A percentile compares a stretch with the other conserved stretches of the same genome.
Conservation (phyloP, 169 alveolate species). For the Sarcocystis neurona region DNA sequence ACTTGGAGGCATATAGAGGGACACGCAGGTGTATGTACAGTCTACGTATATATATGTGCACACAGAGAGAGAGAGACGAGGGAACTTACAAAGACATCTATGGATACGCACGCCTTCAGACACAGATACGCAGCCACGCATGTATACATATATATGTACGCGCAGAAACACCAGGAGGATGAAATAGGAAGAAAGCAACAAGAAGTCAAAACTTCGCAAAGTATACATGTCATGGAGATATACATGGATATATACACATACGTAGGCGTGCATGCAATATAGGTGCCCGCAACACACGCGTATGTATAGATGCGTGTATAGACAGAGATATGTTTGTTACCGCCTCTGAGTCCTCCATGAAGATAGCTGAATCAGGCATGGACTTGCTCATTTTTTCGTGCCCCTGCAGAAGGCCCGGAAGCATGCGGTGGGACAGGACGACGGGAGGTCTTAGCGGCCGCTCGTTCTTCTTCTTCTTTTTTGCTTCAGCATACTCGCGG, state of each 20-base stretch:
- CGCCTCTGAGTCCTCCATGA: conserved; percentile 96
- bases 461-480: conserved; percentile 73
- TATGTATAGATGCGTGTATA: conserved; percentile 52
- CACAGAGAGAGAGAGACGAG: too few species aligned
- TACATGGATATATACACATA: background rate
- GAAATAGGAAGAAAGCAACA: too few species aligned
- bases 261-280: background rate
- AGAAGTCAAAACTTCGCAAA: background rate
- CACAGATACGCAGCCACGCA: background rate
- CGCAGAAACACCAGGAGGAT: too few species aligned
- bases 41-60: too few species aligned
- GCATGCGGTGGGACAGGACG: conserved; percentile 89
- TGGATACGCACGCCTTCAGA: too few species aligned
- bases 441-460: too few species aligned
- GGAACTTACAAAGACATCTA: too few species aligned
- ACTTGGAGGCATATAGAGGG: too few species aligned
- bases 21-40: too few species aligned
- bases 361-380: conserved; percentile 94
- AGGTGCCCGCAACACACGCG: background rate
- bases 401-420: conserved; percentile 93
- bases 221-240: background rate
- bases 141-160: too few species aligned
- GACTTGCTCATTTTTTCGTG: conserved; percentile 98
- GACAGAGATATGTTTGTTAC: conserved; percentile 36
- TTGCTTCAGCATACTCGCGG: conserved; percentile 85